These are phyloP conservation scores for Schwanniomyces polymorphus DNA, from an alignment of 805 yeast species.

Conservation along the genomic window DNA sequence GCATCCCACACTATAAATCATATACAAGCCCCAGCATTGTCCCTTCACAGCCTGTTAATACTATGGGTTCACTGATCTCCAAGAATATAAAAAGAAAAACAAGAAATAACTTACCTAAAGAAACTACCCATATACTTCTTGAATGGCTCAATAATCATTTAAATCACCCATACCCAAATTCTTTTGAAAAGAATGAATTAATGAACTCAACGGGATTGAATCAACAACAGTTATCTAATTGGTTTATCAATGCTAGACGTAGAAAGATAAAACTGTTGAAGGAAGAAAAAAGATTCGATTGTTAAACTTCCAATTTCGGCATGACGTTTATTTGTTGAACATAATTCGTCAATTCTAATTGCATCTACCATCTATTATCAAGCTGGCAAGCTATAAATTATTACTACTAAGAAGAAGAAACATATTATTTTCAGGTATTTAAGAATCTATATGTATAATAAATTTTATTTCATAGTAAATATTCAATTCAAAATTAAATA, in stretches of 20 bases:
- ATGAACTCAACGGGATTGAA: slow-evolving; percentile 74
- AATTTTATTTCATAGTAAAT: too few relatives aligned
- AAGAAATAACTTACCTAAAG: slow-evolving; percentile 77
- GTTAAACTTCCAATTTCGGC: background rate
- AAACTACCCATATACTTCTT: slow-evolving; percentile 69
- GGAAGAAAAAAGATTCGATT: slow-evolving; percentile 24
- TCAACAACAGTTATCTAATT: slow-evolving; percentile 77
- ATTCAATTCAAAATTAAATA: too few relatives aligned
- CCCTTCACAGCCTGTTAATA: background rate
- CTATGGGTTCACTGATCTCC: background rate
- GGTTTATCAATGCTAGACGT: slow-evolving; percentile 88
- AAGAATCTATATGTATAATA: too few relatives aligned
- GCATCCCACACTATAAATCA: background rate
- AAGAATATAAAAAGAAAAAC: slow-evolving; percentile 25
- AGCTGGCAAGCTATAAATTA: background rate
- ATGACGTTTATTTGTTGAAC: background rate
- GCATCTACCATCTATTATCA: background rate
- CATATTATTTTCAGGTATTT: too few relatives aligned
- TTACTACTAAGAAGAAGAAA: too few relatives aligned
- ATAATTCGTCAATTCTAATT: background rate
- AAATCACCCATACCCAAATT: slow-evolving; percentile 83
- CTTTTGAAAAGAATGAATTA: slow-evolving; percentile 69
- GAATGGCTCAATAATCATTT: slow-evolving; percentile 74
- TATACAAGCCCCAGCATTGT: background rate
- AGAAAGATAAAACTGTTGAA: slow-evolving; percentile 59